Conservation (phyloP, 2,329 filamentous ascomycete genomes). For the Clonostachys sp. region DNA sequence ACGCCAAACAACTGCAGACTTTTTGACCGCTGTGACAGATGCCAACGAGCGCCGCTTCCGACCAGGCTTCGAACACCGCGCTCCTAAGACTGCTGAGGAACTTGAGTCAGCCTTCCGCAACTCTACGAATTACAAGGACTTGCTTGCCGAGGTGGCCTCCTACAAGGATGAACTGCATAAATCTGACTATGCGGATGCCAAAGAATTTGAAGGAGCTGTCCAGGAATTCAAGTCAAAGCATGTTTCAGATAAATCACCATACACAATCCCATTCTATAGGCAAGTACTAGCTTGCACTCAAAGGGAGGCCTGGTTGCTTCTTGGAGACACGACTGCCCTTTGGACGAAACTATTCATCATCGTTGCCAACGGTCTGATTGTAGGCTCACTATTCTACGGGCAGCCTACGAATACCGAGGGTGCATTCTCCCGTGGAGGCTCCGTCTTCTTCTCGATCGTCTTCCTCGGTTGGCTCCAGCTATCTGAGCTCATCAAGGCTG, state of each 20-base stretch:
- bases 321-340: slow-evolving; percentile 67
- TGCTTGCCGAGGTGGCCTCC: slow-evolving; percentile 53
- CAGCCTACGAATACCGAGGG: slow-evolving; percentile 52
- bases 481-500: slow-evolving; percentile 72
- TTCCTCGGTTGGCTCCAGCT: slow-evolving; percentile 64
- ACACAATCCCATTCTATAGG: slow-evolving; percentile 69
- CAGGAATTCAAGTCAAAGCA: slow-evolving; percentile 59
- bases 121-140: slow-evolving; percentile 53
- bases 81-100: slow-evolving; percentile 65
- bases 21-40: slow-evolving; percentile 60
- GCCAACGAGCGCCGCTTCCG: slow-evolving; percentile 65
- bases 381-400: slow-evolving; percentile 75
- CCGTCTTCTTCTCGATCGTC: slow-evolving; percentile 43
- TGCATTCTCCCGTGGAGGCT: slow-evolving; percentile 51
- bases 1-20: slow-evolving; percentile 65
- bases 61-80: slow-evolving; percentile 55
- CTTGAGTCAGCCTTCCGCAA: slow-evolving; percentile 61
- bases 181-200: slow-evolving; percentile 56
- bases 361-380: slow-evolving; percentile 67
- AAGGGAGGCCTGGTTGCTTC: slow-evolving; percentile 62
- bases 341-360: slow-evolving; percentile 80
- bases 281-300: slow-evolving; percentile 67
- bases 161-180: slow-evolving; percentile 35
- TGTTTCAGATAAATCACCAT: slow-evolving; percentile 32
- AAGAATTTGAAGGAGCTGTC: slow-evolving; percentile 63